phyloP scores from a whole-genome alignment of 2,329 filamentous ascomycete genomes.

The Volutella citrinella region DNA sequence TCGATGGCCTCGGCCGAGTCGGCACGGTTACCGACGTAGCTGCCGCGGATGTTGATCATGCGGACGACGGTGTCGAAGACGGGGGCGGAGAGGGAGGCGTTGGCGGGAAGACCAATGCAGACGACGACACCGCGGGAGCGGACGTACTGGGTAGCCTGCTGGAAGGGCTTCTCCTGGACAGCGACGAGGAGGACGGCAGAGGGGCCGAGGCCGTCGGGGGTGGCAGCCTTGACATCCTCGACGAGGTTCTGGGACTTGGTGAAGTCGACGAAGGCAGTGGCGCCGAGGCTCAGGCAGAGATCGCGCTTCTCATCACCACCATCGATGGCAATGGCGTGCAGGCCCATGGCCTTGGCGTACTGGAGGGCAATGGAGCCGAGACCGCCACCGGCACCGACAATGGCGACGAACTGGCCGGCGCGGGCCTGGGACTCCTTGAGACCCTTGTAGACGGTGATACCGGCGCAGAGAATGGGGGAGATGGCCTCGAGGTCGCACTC shows the following conservation, averaged over 20 bases:
- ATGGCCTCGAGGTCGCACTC: slow-evolving; percentile 72
- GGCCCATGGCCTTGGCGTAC: slow-evolving; percentile 88
- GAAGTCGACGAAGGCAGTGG: slow-evolving; percentile 78
- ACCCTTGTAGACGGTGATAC: slow-evolving; percentile 89
- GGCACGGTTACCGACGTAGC: slow-evolving; percentile 88
- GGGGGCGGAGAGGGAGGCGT: slow-evolving; percentile 75
- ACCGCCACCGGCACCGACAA: slow-evolving; percentile 84
- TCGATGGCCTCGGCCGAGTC: slow-evolving; percentile 88
- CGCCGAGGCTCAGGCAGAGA: slow-evolving; percentile 69
- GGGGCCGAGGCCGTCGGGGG: slow-evolving; percentile 76
- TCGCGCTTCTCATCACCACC: slow-evolving; percentile 76
- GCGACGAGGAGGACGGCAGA: slow-evolving; percentile 86
- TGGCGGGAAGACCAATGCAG: slow-evolving; percentile 83
- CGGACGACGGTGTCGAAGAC: slow-evolving; percentile 86
- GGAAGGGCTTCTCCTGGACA: slow-evolving; percentile 87
- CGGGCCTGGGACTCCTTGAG: slow-evolving; percentile 76
- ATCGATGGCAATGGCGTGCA: slow-evolving; percentile 78
- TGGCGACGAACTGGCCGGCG: slow-evolving; percentile 75
- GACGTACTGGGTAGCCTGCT: slow-evolving; percentile 87
- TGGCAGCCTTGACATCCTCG: slow-evolving; percentile 78
- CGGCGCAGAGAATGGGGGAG: slow-evolving; percentile 78
- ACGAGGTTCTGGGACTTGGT: slow-evolving; percentile 71
- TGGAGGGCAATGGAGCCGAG: slow-evolving; percentile 77
- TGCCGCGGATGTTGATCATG: slow-evolving; percentile 91
- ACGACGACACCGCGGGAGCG: slow-evolving; percentile 79